Evolutionary conservation across 257 asterid genomes (phyloP).

Genomic region (Solanum okadae): DNA sequence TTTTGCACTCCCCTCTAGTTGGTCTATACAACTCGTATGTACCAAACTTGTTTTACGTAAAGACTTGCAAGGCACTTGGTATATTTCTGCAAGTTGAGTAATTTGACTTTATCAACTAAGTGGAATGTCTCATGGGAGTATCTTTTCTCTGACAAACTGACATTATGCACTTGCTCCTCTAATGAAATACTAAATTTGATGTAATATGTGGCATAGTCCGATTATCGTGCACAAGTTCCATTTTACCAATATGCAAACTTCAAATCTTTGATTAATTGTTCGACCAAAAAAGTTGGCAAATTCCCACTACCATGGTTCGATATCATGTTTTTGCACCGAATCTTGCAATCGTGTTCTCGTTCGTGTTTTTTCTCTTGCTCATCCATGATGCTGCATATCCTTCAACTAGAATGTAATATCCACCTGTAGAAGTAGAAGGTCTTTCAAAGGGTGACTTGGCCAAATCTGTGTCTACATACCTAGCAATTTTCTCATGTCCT

Average conservation of each 20-base stretch:
- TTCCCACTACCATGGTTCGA: not conserved
- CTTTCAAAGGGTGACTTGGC: not conserved
- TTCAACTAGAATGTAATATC: not conserved
- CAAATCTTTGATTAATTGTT: not conserved
- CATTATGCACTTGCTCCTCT: not conserved
- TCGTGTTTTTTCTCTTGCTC: not conserved
- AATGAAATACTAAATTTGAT: not conserved
- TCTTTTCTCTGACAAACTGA: not conserved
- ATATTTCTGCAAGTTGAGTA: not conserved
- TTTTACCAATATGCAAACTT: not conserved
- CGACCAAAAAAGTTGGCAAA: not conserved
- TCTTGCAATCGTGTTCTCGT: not conserved
- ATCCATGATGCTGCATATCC: not conserved
- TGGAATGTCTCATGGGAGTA: not conserved
- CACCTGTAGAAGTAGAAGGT: not conserved
- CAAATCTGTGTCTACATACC: not conserved
- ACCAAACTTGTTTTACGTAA: not conserved
- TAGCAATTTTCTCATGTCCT: not conserved
- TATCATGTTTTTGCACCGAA: not conserved
- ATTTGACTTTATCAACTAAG: not conserved
- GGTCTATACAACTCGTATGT: not conserved
- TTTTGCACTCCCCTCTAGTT: not conserved
- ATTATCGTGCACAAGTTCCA: not conserved
- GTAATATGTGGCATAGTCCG: not conserved
- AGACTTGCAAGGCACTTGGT: not conserved